A percentile compares a stretch with the other conserved stretches of the same genome.
These are phyloP conservation scores for Castanea mollissima DNA, from an alignment of 306 rosid species.

Conservation along the genomic window DNA sequence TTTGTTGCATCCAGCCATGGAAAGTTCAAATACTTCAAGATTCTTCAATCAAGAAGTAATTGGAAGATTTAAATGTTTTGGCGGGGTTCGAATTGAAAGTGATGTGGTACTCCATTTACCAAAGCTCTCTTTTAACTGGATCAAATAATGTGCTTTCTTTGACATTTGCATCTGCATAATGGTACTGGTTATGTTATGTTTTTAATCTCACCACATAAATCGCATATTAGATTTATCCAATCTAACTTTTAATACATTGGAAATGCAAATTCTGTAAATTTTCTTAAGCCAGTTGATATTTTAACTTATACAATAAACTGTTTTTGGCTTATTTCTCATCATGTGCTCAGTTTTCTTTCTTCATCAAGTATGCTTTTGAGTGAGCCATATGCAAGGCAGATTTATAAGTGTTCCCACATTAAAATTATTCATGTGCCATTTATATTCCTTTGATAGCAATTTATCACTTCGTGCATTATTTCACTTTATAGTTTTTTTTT, in stretches of 20 bases:
- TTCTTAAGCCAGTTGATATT: neutral
- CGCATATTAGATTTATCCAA: neutral
- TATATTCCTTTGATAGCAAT: neutral
- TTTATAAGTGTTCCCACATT: neutral
- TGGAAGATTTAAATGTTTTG: conserved; percentile 56
- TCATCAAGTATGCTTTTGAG: neutral
- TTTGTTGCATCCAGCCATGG: conserved; percentile 68
- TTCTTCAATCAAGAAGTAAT: conserved; percentile 68
- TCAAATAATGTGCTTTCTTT: neutral
- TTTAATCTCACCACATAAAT: neutral
- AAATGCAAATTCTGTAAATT: neutral
- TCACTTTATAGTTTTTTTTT: conserved; percentile 2
- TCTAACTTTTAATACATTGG: neutral
- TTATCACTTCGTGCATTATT: neutral
- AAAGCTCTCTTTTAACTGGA: conserved; percentile 12
- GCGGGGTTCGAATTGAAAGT: conserved; percentile 89
- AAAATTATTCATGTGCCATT: neutral
- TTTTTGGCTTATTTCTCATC: neutral
- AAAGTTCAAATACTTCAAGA: conserved; percentile 46
- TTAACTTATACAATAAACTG: neutral
- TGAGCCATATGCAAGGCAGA: neutral
- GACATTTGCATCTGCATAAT: conserved; percentile 1
- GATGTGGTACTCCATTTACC: conserved; percentile 61
- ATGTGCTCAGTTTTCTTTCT: neutral
- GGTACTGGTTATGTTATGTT: neutral